Conservation (phyloP, 257 asterid genomes). For the Leptodermis oblonga region DNA sequence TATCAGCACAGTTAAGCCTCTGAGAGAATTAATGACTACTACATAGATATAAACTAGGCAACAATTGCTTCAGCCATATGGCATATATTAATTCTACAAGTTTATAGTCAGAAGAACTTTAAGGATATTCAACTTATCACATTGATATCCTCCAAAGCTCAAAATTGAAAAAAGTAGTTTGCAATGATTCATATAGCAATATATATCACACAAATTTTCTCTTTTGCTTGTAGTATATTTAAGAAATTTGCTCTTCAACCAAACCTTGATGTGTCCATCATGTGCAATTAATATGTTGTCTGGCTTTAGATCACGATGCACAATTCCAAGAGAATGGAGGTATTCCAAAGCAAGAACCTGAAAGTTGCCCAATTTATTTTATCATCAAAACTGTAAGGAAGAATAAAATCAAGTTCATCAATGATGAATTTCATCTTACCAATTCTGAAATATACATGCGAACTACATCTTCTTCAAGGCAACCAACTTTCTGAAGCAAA, state of each 20-base stretch:
- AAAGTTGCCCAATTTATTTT: constrained; percentile 18
- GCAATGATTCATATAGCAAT: neutral
- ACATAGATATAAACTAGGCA: neutral
- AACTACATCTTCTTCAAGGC: constrained; percentile 83
- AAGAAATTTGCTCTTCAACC: neutral
- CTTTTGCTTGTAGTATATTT: neutral
- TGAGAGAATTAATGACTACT: neutral
- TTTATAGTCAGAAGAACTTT: neutral
- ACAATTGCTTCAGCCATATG: neutral
- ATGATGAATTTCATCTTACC: constrained; percentile 40
- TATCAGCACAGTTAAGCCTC: constrained; percentile 17
- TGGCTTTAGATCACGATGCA: constrained; percentile 97
- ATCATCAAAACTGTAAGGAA: constrained; percentile 22
- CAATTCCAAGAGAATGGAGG: constrained; percentile 91
- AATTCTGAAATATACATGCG: constrained; percentile 83
- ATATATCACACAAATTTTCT: neutral
- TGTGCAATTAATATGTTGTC: constrained; percentile 89
- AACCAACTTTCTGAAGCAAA: constrained; percentile 68
- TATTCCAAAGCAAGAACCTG: constrained; percentile 98
- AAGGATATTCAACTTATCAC: neutral
- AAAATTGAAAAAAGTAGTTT: neutral
- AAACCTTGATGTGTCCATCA: constrained; percentile 97
- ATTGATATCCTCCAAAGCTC: neutral
- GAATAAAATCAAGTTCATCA: constrained; percentile 9
- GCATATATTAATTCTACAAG: neutral